A percentile compares a stretch with the other conserved stretches of the same genome.
Evolutionary conservation across 2,329 filamentous ascomycete genomes (phyloP).

Genomic region (Fusarium chaquense): DNA sequence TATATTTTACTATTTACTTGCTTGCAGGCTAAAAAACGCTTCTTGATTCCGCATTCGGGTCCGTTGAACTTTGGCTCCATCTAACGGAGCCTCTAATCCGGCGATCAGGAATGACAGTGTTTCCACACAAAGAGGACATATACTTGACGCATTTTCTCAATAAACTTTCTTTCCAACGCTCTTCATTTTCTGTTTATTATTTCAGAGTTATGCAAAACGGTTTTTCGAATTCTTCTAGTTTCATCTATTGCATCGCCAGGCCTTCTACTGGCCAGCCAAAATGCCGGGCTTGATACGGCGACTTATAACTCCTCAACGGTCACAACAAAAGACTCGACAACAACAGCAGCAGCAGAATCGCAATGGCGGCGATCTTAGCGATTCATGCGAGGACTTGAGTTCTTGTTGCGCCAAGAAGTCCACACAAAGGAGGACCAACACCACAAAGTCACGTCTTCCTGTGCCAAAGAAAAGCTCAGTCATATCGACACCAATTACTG

Average conservation of each 20-base stretch:
- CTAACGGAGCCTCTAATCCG: conserved; percentile 37
- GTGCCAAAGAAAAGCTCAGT: conserved; percentile 33
- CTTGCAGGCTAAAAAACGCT: conserved; percentile 37
- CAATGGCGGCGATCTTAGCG: conserved; percentile 29
- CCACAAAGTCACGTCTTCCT: conserved; percentile 42
- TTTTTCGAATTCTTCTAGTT: conserved; percentile 24
- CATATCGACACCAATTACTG: conserved; percentile 42
- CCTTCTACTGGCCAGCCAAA: conserved; percentile 26
- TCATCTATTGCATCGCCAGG: conserved; percentile 28
- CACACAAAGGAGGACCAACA: conserved; percentile 29
- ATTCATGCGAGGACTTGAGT: conserved; percentile 40
- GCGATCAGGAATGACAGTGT: conserved; percentile 24
- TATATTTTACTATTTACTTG: conserved; percentile 12
- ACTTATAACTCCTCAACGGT: conserved; percentile 41
- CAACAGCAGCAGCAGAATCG: conserved; percentile 20
- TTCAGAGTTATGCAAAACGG: conserved; percentile 38
- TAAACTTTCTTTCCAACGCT: conserved; percentile 30
- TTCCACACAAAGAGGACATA: conserved; percentile 23
- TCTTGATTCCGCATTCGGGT: conserved; percentile 35
- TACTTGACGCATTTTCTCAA: conserved; percentile 28
- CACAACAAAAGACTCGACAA: conserved; percentile 17
- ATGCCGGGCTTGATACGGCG: conserved; percentile 46
- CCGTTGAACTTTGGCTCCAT: conserved; percentile 34
- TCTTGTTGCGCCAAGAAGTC: conserved; percentile 34
- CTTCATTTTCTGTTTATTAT: conserved; percentile 9